Conservation (phyloP, 2,329 filamentous ascomycete genomes). For the Cadophora gregata region DNA sequence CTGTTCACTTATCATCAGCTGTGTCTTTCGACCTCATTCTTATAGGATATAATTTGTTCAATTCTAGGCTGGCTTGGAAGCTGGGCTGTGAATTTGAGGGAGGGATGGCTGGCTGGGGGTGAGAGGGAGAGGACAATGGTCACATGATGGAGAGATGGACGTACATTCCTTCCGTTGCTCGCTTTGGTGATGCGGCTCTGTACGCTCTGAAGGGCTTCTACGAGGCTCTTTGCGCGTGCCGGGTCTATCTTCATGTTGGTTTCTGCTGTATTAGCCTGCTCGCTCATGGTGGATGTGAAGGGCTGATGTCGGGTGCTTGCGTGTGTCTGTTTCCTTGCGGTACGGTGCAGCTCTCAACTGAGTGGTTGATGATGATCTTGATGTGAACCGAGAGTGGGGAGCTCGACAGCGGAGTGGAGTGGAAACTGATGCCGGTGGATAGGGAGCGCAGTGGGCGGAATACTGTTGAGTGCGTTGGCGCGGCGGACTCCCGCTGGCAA, state of each 20-base stretch:
- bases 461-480: neutral
- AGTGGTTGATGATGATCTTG: slow-evolving; percentile 9
- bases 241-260: slow-evolving; percentile 64
- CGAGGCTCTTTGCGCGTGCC: slow-evolving; percentile 64
- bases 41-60: neutral
- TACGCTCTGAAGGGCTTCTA: slow-evolving; percentile 66
- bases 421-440: neutral
- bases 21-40: neutral
- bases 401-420: neutral
- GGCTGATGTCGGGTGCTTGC: slow-evolving; percentile 7
- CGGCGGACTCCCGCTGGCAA: neutral
- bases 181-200: slow-evolving; percentile 61
- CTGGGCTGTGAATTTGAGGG: neutral
- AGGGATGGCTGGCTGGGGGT: too few species aligned
- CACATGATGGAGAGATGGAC: too few species aligned
- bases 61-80: too few species aligned
- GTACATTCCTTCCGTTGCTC: slow-evolving; percentile 60
- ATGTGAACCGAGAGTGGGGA: neutral
- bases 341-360: neutral
- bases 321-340: neutral
- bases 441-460: neutral
- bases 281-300: neutral
- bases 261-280: slow-evolving; percentile 13
- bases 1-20: slow-evolving; percentile 49
- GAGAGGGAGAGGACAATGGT: neutral